phyloP scores from a whole-genome alignment of 768 basidiomycete species.

The Psilocybe subaeruginosa region DNA sequence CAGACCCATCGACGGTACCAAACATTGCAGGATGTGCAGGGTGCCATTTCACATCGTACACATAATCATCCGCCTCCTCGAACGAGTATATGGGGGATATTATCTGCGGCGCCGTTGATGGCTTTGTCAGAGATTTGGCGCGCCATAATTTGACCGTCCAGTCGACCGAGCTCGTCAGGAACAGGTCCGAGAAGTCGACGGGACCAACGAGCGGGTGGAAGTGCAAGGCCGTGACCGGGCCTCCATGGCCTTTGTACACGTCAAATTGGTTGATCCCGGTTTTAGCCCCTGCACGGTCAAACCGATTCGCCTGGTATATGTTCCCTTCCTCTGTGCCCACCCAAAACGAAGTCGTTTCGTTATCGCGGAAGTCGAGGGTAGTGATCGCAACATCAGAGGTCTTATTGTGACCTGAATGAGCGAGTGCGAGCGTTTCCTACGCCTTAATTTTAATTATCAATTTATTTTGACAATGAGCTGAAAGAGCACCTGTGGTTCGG shows the following conservation, averaged over 20 bases:
- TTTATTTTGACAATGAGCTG: neutral
- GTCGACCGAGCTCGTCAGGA: conserved; percentile 91
- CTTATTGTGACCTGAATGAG: conserved; percentile 91
- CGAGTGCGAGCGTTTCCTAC: conserved; percentile 91
- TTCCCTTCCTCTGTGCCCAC: conserved; percentile 98
- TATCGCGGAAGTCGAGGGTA: conserved; percentile 90
- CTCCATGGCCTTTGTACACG: conserved; percentile 90
- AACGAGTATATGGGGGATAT: conserved; percentile 90
- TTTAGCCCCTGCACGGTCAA: conserved; percentile 96
- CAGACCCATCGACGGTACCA: conserved; percentile 92
- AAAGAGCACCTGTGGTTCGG: conserved; percentile 83
- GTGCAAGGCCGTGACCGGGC: conserved; percentile 91
- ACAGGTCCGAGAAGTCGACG: conserved; percentile 94
- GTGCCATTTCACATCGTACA: conserved; percentile 99
- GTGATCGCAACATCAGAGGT: conserved; percentile 97
- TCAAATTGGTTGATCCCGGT: conserved; percentile 94
- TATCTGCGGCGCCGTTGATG: conserved; percentile 59
- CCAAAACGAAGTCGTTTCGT: conserved; percentile 97
- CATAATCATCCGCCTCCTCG: conserved; percentile 98
- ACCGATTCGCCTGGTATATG: conserved; percentile 94
- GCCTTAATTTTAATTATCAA: no score
- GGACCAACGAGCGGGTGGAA: conserved; percentile 93
- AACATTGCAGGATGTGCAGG: conserved; percentile 94
- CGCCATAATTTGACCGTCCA: conserved; percentile 99
- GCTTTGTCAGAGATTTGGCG: conserved; percentile 75